Evolutionary conservation across 2,329 filamentous ascomycete genomes (phyloP), one percentile per base, ranked within the genome.

Genomic region (Pseudogymnoascus sp.): DNA sequence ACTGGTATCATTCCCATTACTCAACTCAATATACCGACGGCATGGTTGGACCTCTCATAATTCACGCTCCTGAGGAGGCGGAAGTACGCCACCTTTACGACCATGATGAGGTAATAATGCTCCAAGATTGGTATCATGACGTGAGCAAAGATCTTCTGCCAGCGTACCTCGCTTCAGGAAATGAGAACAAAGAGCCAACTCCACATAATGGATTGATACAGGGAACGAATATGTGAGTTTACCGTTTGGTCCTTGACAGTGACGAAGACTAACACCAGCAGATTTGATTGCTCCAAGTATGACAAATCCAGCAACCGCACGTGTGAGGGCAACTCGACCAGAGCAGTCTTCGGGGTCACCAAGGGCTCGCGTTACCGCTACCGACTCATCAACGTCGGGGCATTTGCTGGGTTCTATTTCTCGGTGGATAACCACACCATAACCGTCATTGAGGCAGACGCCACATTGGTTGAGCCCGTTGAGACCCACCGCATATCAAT

Each of bases 71-170:
- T 0, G 78, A 80, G 0, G 80, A 81, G 1, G 77, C 79, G 7
- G 8, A 54, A 16, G 51, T 84, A 69, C 88, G 87, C 68, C 85
- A 90, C 65, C 78, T 82, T 36, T 73, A 76, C 28, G 81, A 82
- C 13, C 71, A 79, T 45, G 88, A 91, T 66, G 76, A 86, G 34
- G 78, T 88, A 0, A 71, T 91, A 16, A 88, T 89, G 67, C 75
- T 92, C n/a, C 86, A 85, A 16, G 89, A 92, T 69, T 89, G 89
- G 79, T 91, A 92, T 65, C 87, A 91, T 69, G 83, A 87, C 60
- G 73, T 78, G 8, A 81, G 79, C 1, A 77, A 73, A 62, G 75
- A 73, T 37, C 71, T 79, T 16, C 71, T 80, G 63, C 71, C 72
- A 48, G 70, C 73, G 3, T 69, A 74, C 36, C 70, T 80, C 45